These are phyloP conservation scores for Potentilla sterilis DNA, from an alignment of 306 rosid species.

Conservation along the genomic window DNA sequence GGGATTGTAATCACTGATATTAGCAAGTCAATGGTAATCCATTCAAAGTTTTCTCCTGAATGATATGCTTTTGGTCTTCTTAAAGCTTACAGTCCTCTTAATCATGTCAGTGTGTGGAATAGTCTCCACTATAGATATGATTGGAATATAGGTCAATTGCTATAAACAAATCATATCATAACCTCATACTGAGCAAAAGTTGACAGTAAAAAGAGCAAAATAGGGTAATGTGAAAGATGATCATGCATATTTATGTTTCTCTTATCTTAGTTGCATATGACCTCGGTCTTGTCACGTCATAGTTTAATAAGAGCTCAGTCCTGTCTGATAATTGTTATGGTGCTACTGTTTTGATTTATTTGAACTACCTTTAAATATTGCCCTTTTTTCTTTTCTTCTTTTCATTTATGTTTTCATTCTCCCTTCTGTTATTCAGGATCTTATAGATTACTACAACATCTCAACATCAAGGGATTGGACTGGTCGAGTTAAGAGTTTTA, in stretches of 20 bases:
- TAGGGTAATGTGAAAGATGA: background rate
- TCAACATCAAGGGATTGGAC: conserved; percentile 98
- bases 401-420: conserved; percentile 12
- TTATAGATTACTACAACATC: conserved; percentile 77
- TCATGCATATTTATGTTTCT: conserved; percentile 11
- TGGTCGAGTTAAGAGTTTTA: conserved; percentile 87
- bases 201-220: background rate
- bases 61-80: background rate
- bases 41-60: conserved; percentile 9
- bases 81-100: background rate
- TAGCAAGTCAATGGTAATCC: conserved; percentile 72
- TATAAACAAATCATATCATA: background rate
- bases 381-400: conserved; percentile 1
- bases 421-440: conserved; percentile 56
- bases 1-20: conserved; percentile 85
- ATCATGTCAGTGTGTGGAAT: background rate
- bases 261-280: background rate
- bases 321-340: conserved; percentile 5
- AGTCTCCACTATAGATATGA: background rate
- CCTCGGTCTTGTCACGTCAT: background rate
- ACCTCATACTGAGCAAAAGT: background rate
- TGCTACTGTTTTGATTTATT: conserved; percentile 1
- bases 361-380: conserved; percentile 13
- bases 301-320: conserved; percentile 6
- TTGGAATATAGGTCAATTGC: background rate